These are phyloP conservation scores for Ambrosia trifida DNA, from an alignment of 129 eudicot species.

Conservation along the genomic window DNA sequence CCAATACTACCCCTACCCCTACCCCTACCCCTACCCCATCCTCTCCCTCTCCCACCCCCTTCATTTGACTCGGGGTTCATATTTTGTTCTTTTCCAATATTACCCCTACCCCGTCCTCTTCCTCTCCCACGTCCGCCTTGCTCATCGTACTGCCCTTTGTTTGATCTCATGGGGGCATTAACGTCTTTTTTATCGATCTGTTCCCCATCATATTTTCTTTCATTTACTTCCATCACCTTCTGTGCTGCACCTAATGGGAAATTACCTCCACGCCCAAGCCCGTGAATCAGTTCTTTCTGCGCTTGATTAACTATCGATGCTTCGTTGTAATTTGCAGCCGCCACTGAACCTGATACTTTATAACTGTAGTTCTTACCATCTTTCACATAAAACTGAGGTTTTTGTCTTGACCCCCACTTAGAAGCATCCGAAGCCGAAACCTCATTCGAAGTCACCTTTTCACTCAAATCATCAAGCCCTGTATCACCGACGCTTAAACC, in stretches of 20 bases:
- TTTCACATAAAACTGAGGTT: constrained; percentile 85
- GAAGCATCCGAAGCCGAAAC: constrained; percentile 40
- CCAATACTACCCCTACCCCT: constrained; percentile 31
- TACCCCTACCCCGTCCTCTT: constrained; percentile 39
- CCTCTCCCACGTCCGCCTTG: constrained; percentile 37
- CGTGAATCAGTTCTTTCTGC: constrained; percentile 70
- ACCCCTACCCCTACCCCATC: constrained; percentile 34
- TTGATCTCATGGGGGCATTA: constrained; percentile 40
- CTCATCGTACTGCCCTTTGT: constrained; percentile 23
- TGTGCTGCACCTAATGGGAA: constrained; percentile 64
- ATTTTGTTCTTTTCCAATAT: constrained; percentile 9
- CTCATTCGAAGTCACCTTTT: constrained; percentile 38
- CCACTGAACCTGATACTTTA: constrained; percentile 88
- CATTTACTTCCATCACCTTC: constrained; percentile 44
- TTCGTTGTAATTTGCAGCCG: constrained; percentile 71
- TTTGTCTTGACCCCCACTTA: constrained; percentile 77
- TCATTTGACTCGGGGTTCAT: constrained; percentile 8
- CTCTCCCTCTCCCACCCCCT: constrained; percentile 27
- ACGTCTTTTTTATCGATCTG: constrained; percentile 45
- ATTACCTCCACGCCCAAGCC: constrained; percentile 94
- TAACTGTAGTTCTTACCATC: constrained; percentile 97
- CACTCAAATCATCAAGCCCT: constrained; percentile 58
- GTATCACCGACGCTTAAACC: constrained; percentile 65
- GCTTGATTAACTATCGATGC: constrained; percentile 64
- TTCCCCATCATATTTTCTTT: constrained; percentile 33